These are phyloP conservation scores for Theobroma cacao DNA, from an alignment of 345 rosid species.

Conservation along the genomic window DNA sequence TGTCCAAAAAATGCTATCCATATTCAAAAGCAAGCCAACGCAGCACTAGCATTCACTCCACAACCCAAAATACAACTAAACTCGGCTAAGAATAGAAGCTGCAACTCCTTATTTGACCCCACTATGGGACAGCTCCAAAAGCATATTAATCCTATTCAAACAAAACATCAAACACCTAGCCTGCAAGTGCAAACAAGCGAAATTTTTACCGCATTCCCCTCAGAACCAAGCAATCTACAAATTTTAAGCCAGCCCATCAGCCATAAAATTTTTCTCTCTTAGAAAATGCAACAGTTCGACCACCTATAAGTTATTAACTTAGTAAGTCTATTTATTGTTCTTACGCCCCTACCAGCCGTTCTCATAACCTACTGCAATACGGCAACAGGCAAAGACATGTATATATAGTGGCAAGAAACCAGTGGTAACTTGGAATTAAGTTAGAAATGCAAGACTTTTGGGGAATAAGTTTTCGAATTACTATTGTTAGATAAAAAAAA, in stretches of 20 bases:
- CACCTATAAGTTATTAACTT: too few relatives aligned
- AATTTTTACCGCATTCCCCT: background rate
- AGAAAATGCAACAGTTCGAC: too few relatives aligned
- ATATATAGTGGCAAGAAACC: too few relatives aligned
- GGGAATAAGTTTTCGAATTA: too few relatives aligned
- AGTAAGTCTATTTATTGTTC: too few relatives aligned
- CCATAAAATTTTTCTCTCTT: too few relatives aligned
- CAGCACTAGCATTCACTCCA: background rate
- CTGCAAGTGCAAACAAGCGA: background rate
- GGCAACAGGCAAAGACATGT: too few relatives aligned
- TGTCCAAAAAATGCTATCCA: background rate
- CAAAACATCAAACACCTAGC: background rate
- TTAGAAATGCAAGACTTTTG: too few relatives aligned
- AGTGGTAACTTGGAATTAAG: too few relatives aligned
- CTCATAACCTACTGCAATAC: too few relatives aligned
- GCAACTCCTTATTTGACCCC: background rate
- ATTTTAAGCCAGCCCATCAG: background rate
- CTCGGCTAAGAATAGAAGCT: background rate
- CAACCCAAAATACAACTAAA: background rate
- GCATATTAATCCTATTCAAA: background rate
- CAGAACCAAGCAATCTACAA: background rate
- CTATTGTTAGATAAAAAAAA: too few relatives aligned
- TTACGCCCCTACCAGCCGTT: too few relatives aligned
- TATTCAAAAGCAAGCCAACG: background rate
- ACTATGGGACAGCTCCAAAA: background rate